A percentile compares a stretch with the other conserved stretches of the same genome.
Conservation (phyloP, 805 yeast genomes). For the Naumovozyma castellii region DNA sequence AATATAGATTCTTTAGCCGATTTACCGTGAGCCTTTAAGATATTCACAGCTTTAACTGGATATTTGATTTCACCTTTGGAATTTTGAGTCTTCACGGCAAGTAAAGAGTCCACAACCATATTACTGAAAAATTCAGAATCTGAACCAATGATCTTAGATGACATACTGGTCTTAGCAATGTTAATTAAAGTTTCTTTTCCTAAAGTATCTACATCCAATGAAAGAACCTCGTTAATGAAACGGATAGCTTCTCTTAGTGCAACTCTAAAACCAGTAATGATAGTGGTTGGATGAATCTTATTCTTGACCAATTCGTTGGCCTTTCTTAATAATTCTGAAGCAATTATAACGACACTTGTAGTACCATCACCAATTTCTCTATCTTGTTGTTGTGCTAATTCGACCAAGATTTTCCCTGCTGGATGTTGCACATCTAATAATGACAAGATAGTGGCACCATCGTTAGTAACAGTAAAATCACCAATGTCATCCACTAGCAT, state of each 20-base stretch:
- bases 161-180: slow-evolving; percentile 96
- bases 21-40: slow-evolving; percentile 93
- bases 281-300: slow-evolving; percentile 95
- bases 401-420: slow-evolving; percentile 94
- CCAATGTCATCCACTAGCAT: slow-evolving; percentile 99
- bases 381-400: slow-evolving; percentile 97
- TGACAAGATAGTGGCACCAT: slow-evolving; percentile 92
- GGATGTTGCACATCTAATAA: slow-evolving; percentile 96
- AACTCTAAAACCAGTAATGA: slow-evolving; percentile 90
- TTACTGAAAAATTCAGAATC: slow-evolving; percentile 84
- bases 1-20: slow-evolving; percentile 78
- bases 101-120: slow-evolving; percentile 90
- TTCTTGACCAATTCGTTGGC: slow-evolving; percentile 91
- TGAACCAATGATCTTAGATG: slow-evolving; percentile 89
- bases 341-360: slow-evolving; percentile 92
- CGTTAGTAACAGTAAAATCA: slow-evolving; percentile 96
- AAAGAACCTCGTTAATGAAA: slow-evolving; percentile 75
- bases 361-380: slow-evolving; percentile 98
- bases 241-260: slow-evolving; percentile 86
- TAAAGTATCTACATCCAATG: slow-evolving; percentile 66
- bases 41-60: slow-evolving; percentile 95
- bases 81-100: slow-evolving; percentile 87
- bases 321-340: slow-evolving; percentile 81
- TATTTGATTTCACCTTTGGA: slow-evolving; percentile 80
- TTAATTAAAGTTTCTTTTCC: slow-evolving; percentile 79